Evolutionary conservation across 345 rosid species (phyloP).

Genomic region (Orychophragmus violaceus): DNA sequence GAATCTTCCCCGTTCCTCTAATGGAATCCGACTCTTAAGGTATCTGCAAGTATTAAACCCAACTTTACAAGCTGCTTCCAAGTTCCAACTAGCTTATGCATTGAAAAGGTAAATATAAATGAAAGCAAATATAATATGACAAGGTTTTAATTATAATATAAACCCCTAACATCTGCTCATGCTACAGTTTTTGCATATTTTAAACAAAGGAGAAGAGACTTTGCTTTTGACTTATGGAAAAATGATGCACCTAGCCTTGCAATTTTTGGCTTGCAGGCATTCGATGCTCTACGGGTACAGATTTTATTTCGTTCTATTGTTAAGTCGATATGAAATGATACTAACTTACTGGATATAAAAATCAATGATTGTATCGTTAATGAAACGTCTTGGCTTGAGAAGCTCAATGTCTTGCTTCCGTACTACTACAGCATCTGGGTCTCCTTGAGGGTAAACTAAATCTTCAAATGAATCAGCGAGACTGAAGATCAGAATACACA

Average conservation of each 20-base stretch:
- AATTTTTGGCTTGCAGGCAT: neutral
- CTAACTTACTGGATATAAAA: conserved; percentile 71
- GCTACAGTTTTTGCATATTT: neutral
- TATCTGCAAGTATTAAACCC: conserved; percentile 44
- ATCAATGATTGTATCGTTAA: conserved; percentile 94
- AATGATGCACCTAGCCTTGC: neutral
- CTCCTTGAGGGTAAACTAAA: conserved; percentile 79
- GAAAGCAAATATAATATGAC: neutral
- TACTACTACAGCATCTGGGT: conserved; percentile 77
- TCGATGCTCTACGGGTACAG: neutral
- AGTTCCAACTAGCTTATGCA: conserved; percentile 2
- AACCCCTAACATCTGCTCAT: neutral
- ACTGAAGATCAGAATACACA: conserved; percentile 36
- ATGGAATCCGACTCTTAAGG: conserved; percentile 55
- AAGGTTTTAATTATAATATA: neutral
- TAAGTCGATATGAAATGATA: neutral
- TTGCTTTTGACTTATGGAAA: neutral
- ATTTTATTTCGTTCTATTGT: neutral
- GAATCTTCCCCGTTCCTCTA: conserved; percentile 55
- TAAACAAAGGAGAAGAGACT: neutral
- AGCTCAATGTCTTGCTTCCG: conserved; percentile 80
- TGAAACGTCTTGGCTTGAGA: conserved; percentile 66
- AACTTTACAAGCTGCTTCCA: conserved; percentile 10
- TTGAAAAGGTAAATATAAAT: neutral
- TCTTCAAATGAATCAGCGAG: conserved; percentile 62